Base-by-base conservation (phyloP, 140 eudicot species). In the Flaveria floridana region DNA sequence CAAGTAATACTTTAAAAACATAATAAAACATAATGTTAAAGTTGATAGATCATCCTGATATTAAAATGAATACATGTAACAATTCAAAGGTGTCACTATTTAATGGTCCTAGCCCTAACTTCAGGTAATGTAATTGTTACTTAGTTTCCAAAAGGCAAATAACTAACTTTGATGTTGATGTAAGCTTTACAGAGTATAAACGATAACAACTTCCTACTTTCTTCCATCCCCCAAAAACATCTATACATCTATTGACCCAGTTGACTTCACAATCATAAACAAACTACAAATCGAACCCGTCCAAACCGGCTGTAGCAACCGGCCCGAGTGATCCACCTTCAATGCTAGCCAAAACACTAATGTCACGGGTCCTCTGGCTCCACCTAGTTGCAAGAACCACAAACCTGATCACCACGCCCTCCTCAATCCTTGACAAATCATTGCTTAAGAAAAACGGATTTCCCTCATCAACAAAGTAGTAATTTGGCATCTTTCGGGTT, bases 261-360 rank as follows among this genome's bases (percentile, higher is more conserved):
- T 71, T 44, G 34, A 59, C 55, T 70, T 30, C 72, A 81, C 21
- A 72, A 42, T 16, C 65, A 19, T 28, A 3, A 58, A 44, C 67
- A 47, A 72, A 52, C 80, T 84, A 86, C 42, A 85, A 61, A 19
- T 83, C 91, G 39, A 91, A 46, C 19, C 84, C 93, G 76, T 91
- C 96, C 47, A 75, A 55, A 23, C 96, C 93, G 14, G 87, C 65
- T 68, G 82, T 78, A 4, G 89, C 73, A 66, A 89, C 80, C 21
- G 97, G 97, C 12, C 96, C 96, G 8, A 91, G 80, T 12, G 84
- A 69, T 51, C 85, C 91, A 21, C 87, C 91, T 19, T 87, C 90
- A 11, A 91, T 73, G 13, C 82, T 89, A 61, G 97, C 97, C 77
- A 91, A 57, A 65, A 85, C 81, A 50, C 12, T 26, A 50, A 47